A percentile compares a stretch with the other conserved stretches of the same genome.
phyloP scores from a whole-genome alignment of 306 rosid genomes.

The Benincasa hispida region DNA sequence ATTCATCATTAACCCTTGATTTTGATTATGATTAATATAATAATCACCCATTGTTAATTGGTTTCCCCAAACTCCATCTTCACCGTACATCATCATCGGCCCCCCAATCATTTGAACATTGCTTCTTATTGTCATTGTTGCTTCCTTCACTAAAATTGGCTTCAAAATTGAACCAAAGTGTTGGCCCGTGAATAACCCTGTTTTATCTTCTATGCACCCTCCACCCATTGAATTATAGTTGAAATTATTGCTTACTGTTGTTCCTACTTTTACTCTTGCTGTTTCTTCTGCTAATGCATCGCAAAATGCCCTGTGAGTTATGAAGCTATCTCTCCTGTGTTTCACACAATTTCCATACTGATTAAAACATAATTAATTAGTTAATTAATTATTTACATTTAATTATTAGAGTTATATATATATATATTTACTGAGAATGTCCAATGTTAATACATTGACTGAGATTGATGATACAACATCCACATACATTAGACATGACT shows the following conservation, averaged over 20 bases:
- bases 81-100: neutral
- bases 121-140: slow-evolving; percentile 11
- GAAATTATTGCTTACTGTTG: slow-evolving; percentile 11
- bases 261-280: slow-evolving; percentile 55
- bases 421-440: slow-evolving; percentile 21
- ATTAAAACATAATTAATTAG: too few species aligned
- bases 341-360: neutral
- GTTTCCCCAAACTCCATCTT: neutral
- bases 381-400: too few species aligned
- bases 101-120: too few species aligned
- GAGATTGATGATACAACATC: too few species aligned
- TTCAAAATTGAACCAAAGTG: slow-evolving; percentile 50
- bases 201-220: too few species aligned
- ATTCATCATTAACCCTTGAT: too few species aligned
- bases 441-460: too few species aligned
- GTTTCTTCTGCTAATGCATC: slow-evolving; percentile 96
- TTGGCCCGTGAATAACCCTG: slow-evolving; percentile 15
- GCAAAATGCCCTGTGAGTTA: slow-evolving; percentile 83
- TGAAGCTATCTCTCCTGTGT: slow-evolving; percentile 91
- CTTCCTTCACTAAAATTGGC: slow-evolving; percentile 17
- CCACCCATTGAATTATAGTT: slow-evolving; percentile 33
- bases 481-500: too few species aligned
- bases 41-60: neutral
- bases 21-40: too few species aligned
- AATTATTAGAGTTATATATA: too few species aligned